Base-by-base conservation (phyloP, 1,284 basidiomycete genomes). In the Ganoderma boninense region DNA sequence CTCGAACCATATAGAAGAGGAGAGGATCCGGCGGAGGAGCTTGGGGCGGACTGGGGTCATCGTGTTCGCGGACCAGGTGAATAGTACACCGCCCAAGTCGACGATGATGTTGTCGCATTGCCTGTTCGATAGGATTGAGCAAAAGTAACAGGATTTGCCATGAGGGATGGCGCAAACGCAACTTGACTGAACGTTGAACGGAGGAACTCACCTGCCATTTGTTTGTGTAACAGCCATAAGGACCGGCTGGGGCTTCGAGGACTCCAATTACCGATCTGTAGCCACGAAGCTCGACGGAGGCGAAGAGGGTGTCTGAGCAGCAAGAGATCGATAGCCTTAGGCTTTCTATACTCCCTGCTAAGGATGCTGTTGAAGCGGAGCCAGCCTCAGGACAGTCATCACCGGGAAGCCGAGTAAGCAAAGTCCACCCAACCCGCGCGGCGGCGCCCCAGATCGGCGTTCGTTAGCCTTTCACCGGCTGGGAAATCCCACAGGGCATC, bases 11-110 rank as follows among this genome's bases (percentile, higher is more conserved):
- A 81, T 85, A 3, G 83, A 78, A 3, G 84, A 85, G 44, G 82
- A 78, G 46, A 87, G 79, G 64, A 89, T 86, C 40, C 75, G 76
- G 23, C 80, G 83, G 35, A 89, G 79, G 0, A 77, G 80, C 54
- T 79, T 81, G 0, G 85, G 77, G 8, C 85, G 81, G 62, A 88
- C 83, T 60, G 77, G 77, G 6, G 85, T 85, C 66, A 81, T 82
- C 0, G 85, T 85, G 6, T 82, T 71, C 0, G 86, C 74, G 4
- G 86, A 87, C 87, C 87, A 89, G 56, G 80, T 82, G 76, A 89
- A 89, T 23, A 89, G 80, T 29, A 89, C 87, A 70, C 88, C 87
- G 16, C 87, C 87, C 43, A 89, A 77, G 79, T 88, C 87, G 76
- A 87, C 82, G 69, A 88, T 82, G 71, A 87, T 78, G n/a, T 79